These are phyloP conservation scores for Termitomyces sp. DNA, from an alignment of 768 basidiomycete genomes.

Conservation along the genomic window DNA sequence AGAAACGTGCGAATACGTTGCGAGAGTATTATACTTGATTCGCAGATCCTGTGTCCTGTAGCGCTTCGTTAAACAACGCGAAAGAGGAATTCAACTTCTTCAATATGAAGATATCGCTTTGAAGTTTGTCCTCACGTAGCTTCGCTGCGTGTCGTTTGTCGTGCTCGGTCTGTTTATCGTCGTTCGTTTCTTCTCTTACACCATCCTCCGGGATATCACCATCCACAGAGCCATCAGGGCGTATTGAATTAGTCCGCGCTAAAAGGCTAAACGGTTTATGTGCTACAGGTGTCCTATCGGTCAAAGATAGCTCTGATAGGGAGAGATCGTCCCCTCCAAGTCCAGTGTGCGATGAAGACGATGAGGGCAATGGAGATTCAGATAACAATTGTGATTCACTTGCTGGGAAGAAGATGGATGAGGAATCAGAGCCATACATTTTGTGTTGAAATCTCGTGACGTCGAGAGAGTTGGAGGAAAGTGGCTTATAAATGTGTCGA, in stretches of 20 bases:
- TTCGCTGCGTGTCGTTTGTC: constrained; percentile 15
- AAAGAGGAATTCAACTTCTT: constrained; percentile 73
- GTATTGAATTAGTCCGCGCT: constrained; percentile 15
- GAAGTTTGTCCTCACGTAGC: constrained; percentile 65
- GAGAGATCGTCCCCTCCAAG: constrained; percentile 31
- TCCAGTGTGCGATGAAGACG: constrained; percentile 24
- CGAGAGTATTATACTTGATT: constrained; percentile 52
- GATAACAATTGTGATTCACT: constrained; percentile 29
- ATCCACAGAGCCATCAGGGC: constrained; percentile 1
- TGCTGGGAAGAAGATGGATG: constrained; percentile 14
- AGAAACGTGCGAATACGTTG: neutral
- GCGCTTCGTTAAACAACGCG: constrained; percentile 62
- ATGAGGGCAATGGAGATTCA: constrained; percentile 26
- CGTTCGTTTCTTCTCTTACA: constrained; percentile 6
- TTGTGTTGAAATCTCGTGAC: neutral
- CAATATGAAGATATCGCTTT: constrained; percentile 69
- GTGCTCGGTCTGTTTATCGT: constrained; percentile 20
- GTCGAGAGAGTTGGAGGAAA: neutral
- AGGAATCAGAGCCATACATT: constrained; percentile 17
- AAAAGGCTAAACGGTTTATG: constrained; percentile 17
- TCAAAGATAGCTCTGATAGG: constrained; percentile 34
- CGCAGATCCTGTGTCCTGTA: constrained; percentile 60
- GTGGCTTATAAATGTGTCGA: too few relatives aligned
- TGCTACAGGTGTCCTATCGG: constrained; percentile 21
- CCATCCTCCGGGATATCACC: constrained; percentile 6